These are phyloP conservation scores for Kuraishia floccosa DNA, from an alignment of 805 yeast genomes.

Conservation along the genomic window DNA sequence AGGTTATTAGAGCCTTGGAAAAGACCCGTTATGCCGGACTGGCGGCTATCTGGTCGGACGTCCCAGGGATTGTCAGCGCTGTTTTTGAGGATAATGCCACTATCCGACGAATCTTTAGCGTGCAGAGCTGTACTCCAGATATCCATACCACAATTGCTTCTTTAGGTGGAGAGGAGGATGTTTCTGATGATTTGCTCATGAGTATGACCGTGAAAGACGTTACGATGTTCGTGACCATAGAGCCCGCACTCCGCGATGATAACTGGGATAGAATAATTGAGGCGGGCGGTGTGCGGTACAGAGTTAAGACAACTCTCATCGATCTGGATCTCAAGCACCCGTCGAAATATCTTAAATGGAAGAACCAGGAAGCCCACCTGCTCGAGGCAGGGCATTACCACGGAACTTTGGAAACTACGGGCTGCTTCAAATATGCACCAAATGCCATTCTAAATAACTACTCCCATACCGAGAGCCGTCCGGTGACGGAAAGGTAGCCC, in stretches of 20 bases:
- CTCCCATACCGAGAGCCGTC: too few species aligned
- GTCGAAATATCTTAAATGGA: slow-evolving; percentile 33
- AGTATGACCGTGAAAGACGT: slow-evolving; percentile 45
- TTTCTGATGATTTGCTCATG: slow-evolving; percentile 24
- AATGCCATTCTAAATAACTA: too few species aligned
- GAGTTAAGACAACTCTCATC: slow-evolving; percentile 17
- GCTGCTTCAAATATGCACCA: too few species aligned
- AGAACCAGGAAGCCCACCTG: slow-evolving; percentile 11
- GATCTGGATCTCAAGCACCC: slow-evolving; percentile 39
- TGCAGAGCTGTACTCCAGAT: slow-evolving; percentile 22
- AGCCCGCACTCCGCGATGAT: slow-evolving; percentile 12
- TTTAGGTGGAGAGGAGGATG: slow-evolving; percentile 24
- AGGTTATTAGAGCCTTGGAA: slow-evolving; percentile 8
- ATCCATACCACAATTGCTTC: slow-evolving; percentile 17
- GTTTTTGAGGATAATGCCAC: slow-evolving; percentile 1
- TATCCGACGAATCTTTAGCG: slow-evolving; percentile 10
- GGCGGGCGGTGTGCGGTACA: neutral
- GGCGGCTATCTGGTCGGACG: neutral
- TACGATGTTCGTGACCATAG: slow-evolving; percentile 29
- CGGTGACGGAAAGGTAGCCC: too few species aligned
- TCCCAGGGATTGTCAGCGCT: neutral
- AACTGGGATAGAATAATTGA: neutral
- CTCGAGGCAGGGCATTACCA: slow-evolving; percentile 1
- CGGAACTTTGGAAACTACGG: too few species aligned
- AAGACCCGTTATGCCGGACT: slow-evolving; percentile 1